Conservation (phyloP, 2,329 filamentous ascomycete species). For the Hirsutella minnesotensis region DNA sequence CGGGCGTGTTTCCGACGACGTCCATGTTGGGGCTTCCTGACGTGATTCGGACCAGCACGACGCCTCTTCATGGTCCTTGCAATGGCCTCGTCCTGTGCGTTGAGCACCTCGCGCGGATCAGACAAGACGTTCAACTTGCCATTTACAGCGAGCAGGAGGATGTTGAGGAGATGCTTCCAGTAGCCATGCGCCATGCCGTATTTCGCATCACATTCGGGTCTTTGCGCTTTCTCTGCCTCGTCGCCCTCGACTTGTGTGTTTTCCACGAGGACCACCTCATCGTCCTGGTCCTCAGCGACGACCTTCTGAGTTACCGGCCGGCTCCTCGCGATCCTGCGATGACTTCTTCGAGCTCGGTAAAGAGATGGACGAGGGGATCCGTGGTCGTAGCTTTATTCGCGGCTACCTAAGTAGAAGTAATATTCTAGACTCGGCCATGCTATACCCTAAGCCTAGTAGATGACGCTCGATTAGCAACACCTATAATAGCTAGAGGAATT, state of each 20-base stretch:
- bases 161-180: conserved; percentile 50
- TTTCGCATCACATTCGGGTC: conserved; percentile 28
- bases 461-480: no score
- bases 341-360: conserved; percentile 35
- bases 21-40: neutral
- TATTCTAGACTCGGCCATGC: no score
- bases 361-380: conserved; percentile 38
- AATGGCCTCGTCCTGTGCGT: conserved; percentile 18
- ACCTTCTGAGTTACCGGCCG: conserved; percentile 45
- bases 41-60: neutral
- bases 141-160: conserved; percentile 39
- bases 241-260: neutral
- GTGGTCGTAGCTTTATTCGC: no score
- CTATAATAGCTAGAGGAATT: no score
- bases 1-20: neutral
- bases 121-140: conserved; percentile 29
- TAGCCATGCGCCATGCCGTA: conserved; percentile 45
- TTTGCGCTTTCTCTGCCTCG: neutral
- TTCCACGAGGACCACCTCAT: neutral
- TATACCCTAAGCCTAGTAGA: no score
- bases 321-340: conserved; percentile 20
- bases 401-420: no score
- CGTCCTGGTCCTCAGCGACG: conserved; percentile 11
- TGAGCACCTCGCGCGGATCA: conserved; percentile 28
- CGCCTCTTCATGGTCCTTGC: neutral